Evolutionary conservation across 2,329 filamentous ascomycete genomes (phyloP).

Genomic region (Xylariaceae sp.): DNA sequence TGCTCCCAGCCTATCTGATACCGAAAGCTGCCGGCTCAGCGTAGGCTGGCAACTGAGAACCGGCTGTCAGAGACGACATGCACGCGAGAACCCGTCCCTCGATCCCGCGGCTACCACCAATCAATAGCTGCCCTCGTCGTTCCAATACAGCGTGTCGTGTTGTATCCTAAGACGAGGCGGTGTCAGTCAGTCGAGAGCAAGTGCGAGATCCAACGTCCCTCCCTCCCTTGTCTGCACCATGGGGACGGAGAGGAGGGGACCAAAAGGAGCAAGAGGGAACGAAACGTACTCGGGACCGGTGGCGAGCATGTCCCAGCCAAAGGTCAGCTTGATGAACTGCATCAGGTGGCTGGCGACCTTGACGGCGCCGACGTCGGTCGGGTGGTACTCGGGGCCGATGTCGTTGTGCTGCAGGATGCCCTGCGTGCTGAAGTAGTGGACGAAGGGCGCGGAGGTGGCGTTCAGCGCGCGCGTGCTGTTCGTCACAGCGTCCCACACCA

Average conservation of each 20-base stretch:
- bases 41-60: too few species aligned
- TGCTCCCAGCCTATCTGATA: too few species aligned
- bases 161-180: slow-evolving; percentile 17
- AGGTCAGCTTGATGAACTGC: slow-evolving; percentile 48
- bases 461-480: slow-evolving; percentile 27
- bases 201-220: too few species aligned
- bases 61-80: too few species aligned
- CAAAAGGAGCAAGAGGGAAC: not conserved
- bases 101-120: not conserved
- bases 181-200: too few species aligned
- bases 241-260: too few species aligned
- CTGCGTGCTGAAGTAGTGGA: slow-evolving; percentile 55
- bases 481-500: slow-evolving; percentile 32
- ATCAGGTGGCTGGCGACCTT: slow-evolving; percentile 54
- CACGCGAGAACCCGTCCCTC: not conserved
- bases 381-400: slow-evolving; percentile 50
- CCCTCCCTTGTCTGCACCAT: too few species aligned
- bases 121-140: slow-evolving; percentile 38
- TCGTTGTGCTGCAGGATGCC: slow-evolving; percentile 57
- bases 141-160: slow-evolving; percentile 45
- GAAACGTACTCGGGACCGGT: not conserved
- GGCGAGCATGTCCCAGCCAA: slow-evolving; percentile 10
- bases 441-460: slow-evolving; percentile 32
- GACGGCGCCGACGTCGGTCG: slow-evolving; percentile 53
- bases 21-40: too few species aligned